Evolutionary conservation across 768 basidiomycete species (phyloP), one percentile per base, ranked within the genome.

Genomic region (Postia placenta): DNA sequence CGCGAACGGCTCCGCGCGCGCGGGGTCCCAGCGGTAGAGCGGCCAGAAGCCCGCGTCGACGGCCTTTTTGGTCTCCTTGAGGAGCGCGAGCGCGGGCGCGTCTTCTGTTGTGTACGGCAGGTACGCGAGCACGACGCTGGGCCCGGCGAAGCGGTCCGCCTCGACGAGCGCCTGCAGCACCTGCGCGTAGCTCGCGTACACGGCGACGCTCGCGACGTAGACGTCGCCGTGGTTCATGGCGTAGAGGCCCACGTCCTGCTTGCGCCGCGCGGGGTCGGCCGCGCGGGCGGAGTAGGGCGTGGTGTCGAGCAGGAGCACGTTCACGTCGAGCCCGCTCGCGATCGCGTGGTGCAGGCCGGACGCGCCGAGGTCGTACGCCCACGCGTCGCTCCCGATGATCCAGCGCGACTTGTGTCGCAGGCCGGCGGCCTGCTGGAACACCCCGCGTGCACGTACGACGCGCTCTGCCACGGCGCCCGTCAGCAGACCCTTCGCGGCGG

Each of bases 171-270:
- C 80, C 65, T 96, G 94, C 37, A 98, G 77, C 25, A 95, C 92
- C 60, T 97, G 95, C 0, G 87, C 76, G 65, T 98, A 98, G 15
- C 93, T 95, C 23, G 92, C 90, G 70, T 95, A 98, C 51, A 97
- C 85, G 3, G 96, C 96, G 28, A 95, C 79, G 60, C 90, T 92
- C 7, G 94, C 93, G 48, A 96, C 96, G 64, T 89, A 99, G 51
- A 93, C 92, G 62, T 93, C 87, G 11, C 95, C 95, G 65, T 96
- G 87, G 70, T 96, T 98, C 87, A 98, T 93, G 22, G 95, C 96
- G 61, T 99, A 99, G 43, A 99, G 73, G 2, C 95, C 96, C 44
- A 94, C 87, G 66, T 99, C 96, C 61, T 92, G 94, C 70, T 97
- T 97, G 51, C 90, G 81, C 53, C 78, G 74, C 9, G 80, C 83